Evolutionary conservation across 371 early-diverging fungal species (phyloP).

Genomic region (Rhizopus arrhizus): DNA sequence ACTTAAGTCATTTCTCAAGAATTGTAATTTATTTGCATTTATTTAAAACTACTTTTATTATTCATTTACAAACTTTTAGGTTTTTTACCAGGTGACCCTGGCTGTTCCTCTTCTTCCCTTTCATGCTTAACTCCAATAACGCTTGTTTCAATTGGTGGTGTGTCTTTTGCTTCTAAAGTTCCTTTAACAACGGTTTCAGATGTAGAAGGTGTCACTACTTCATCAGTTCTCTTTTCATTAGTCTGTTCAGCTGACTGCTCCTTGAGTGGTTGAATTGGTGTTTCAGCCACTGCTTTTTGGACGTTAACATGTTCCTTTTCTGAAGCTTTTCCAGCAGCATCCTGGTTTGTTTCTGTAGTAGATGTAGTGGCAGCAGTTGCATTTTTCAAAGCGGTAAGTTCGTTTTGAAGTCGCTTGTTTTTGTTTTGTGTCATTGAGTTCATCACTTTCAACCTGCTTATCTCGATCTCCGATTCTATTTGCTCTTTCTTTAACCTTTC

Average conservation of each 20-base stretch:
- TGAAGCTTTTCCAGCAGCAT: neutral
- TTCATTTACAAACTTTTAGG: neutral
- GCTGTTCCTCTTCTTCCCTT: neutral
- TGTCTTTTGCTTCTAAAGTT: constrained; percentile 4
- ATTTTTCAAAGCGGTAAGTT: constrained; percentile 12
- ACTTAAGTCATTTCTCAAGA: too few species aligned
- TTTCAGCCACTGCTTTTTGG: neutral
- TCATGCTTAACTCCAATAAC: neutral
- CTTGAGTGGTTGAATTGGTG: neutral
- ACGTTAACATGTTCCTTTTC: neutral
- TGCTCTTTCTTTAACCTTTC: constrained; percentile 2
- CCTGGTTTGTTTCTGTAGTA: neutral
- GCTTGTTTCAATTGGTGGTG: constrained; percentile 4
- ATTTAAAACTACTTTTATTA: too few species aligned
- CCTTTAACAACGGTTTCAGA: neutral
- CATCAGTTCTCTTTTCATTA: neutral
- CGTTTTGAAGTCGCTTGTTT: constrained; percentile 20
- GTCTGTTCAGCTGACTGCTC: neutral
- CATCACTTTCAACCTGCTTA: constrained; percentile 22
- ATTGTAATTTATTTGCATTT: too few species aligned
- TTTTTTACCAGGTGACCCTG: neutral
- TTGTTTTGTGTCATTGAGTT: constrained; percentile 25
- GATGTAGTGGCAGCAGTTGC: neutral
- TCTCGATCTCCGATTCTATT: constrained; percentile 11
- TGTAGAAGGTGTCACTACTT: neutral